Conservation (phyloP, 305 asterid genomes). For the Rubia peregrina region DNA sequence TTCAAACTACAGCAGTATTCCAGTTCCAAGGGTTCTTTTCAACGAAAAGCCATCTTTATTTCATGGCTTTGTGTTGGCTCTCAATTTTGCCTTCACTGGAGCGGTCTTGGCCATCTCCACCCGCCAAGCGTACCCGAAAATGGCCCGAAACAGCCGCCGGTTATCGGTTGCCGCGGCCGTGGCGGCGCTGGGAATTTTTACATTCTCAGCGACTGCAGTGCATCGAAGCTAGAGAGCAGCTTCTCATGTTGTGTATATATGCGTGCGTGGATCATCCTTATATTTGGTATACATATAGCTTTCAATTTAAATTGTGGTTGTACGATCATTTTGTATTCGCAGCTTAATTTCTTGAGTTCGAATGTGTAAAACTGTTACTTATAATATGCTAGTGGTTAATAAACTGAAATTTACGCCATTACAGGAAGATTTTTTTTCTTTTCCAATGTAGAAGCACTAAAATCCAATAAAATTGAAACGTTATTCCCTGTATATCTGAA, state of each 20-base stretch:
- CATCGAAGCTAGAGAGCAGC: not conserved
- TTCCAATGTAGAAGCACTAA: too few species aligned
- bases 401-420: too few species aligned
- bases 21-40: conserved; percentile 9
- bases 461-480: too few species aligned
- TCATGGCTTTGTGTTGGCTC: conserved; percentile 7
- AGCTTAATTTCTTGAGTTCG: not conserved
- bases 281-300: not conserved
- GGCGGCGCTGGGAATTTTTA: not conserved
- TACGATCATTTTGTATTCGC: not conserved
- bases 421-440: too few species aligned
- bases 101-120: conserved; percentile 8
- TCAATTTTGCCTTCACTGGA: conserved; percentile 12
- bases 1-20: not conserved
- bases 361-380: not conserved
- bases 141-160: conserved; percentile 4
- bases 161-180: not conserved
- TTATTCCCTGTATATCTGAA: too few species aligned
- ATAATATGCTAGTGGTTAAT: too few species aligned
- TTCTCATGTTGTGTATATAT: not conserved
- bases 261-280: not conserved
- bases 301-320: not conserved
- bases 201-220: not conserved
- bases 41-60: conserved; percentile 4
- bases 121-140: not conserved